These are phyloP conservation scores for Neonectria neomacrospora DNA, from an alignment of 2,329 filamentous ascomycete genomes.

Conservation along the genomic window DNA sequence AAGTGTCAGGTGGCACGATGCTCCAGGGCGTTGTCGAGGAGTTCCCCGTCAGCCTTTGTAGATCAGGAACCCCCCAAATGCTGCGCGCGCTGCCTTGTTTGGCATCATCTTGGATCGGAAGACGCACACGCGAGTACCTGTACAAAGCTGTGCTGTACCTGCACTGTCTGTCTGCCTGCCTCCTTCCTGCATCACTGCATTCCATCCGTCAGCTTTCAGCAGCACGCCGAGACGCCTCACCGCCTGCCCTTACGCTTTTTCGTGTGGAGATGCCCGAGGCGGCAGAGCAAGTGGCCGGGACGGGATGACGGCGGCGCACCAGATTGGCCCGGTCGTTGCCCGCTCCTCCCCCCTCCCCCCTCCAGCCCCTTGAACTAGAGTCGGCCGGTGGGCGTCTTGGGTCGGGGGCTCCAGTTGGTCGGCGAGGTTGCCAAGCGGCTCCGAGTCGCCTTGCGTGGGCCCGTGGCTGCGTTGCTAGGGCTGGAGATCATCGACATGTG, in stretches of 20 bases:
- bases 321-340: conserved; percentile 24
- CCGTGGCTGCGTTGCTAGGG: conserved; percentile 30
- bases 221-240: conserved; percentile 12
- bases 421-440: conserved; percentile 31
- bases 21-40: conserved; percentile 13
- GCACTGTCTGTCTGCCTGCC: neutral
- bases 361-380: conserved; percentile 4
- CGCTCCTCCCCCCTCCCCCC: neutral
- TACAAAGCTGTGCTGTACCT: neutral
- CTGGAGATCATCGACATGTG: conserved; percentile 47
- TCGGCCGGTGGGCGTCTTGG: conserved; percentile 18
- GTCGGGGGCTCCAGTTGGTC: conserved; percentile 37
- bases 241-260: conserved; percentile 4
- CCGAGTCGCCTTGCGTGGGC: conserved; percentile 11
- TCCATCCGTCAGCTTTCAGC: conserved; percentile 11
- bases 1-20: conserved; percentile 24
- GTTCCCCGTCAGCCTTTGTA: conserved; percentile 14
- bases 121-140: neutral
- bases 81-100: conserved; percentile 5
- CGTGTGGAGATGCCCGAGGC: conserved; percentile 18
- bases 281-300: conserved; percentile 16
- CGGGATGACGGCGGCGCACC: conserved; percentile 25
- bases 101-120: neutral
- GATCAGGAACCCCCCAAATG: neutral
- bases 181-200: conserved; percentile 2